Conservation (phyloP, 257 asterid genomes). For the Ilex aquifolium region DNA sequence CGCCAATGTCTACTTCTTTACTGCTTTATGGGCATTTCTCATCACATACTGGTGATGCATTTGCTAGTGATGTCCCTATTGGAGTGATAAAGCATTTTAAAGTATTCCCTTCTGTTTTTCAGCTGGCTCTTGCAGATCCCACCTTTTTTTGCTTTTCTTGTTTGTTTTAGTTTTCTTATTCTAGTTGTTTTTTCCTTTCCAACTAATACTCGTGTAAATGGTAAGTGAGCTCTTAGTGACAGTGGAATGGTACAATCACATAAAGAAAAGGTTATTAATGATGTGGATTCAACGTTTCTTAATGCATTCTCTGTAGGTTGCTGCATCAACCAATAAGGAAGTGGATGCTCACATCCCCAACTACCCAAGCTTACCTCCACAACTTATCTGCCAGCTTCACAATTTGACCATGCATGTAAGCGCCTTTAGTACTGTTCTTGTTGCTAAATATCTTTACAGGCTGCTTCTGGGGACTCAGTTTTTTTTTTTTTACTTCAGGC, state of each 20-base stretch:
- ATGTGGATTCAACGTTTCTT: background rate
- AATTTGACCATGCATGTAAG: slow-evolving; percentile 70
- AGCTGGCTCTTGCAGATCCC: background rate
- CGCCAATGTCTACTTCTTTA: no score
- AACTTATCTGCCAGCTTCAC: slow-evolving; percentile 91
- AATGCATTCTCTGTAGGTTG: slow-evolving; percentile 62
- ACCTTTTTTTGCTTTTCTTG: no score
- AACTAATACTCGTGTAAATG: no score
- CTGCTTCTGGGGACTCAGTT: slow-evolving; percentile 3
- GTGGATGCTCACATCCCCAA: slow-evolving; percentile 74
- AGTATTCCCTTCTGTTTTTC: background rate
- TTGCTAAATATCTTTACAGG: background rate
- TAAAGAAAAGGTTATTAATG: background rate
- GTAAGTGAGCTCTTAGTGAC: no score
- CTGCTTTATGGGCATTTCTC: no score
- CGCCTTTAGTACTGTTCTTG: slow-evolving; percentile 12
- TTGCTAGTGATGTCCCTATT: background rate
- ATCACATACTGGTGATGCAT: background rate
- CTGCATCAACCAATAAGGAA: slow-evolving; percentile 70
- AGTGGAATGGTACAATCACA: no score
- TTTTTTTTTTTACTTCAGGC: slow-evolving; percentile 40
- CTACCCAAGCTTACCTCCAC: slow-evolving; percentile 91
- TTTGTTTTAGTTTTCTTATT: no score
- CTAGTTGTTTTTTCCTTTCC: no score
- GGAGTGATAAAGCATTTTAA: background rate